Conservation (phyloP, 495 filamentous ascomycete genomes). For the Penicillium chermesinum region DNA sequence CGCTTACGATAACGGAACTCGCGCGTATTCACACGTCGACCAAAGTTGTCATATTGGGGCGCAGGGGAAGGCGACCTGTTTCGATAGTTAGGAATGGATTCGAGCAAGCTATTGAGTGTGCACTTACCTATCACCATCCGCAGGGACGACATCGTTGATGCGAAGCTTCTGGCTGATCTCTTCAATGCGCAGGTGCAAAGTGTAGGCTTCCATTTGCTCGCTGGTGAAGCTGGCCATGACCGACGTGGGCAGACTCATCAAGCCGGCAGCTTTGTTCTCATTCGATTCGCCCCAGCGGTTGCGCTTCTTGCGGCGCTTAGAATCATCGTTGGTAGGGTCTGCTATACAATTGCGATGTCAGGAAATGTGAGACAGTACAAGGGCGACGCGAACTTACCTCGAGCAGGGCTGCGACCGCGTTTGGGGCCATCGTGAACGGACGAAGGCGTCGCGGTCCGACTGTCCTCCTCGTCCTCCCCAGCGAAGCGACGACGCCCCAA, state of each 20-base stretch:
- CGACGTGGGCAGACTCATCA: constrained; percentile 95
- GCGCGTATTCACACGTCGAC: constrained; percentile 95
- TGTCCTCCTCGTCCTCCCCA: constrained; percentile 59
- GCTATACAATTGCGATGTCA: constrained; percentile 16
- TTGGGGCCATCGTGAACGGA: constrained; percentile 52
- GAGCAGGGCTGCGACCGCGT: constrained; percentile 70
- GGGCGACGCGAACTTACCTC: constrained; percentile 39
- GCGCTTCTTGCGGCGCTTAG: constrained; percentile 86
- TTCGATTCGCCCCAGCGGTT: constrained; percentile 95
- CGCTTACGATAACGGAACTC: constrained; percentile 96
- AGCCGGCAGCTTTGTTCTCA: constrained; percentile 95
- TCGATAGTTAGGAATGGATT: constrained; percentile 14
- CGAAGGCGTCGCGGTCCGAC: constrained; percentile 53
- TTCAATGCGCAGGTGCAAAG: constrained; percentile 89
- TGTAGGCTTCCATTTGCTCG: constrained; percentile 96
- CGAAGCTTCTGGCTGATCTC: constrained; percentile 98
- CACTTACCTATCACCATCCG: constrained; percentile 84
- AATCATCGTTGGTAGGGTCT: constrained; percentile 60
- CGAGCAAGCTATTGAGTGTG: background rate
- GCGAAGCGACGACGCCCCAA: constrained; percentile 84
- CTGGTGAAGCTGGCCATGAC: constrained; percentile 96
- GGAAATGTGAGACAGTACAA: background rate
- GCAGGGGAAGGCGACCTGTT: constrained; percentile 87
- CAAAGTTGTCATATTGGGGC: constrained; percentile 97
- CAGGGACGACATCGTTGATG: constrained; percentile 96